Base-by-base conservation (phyloP, 2,329 filamentous ascomycete genomes). In the Gnomoniopsis sp. region DNA sequence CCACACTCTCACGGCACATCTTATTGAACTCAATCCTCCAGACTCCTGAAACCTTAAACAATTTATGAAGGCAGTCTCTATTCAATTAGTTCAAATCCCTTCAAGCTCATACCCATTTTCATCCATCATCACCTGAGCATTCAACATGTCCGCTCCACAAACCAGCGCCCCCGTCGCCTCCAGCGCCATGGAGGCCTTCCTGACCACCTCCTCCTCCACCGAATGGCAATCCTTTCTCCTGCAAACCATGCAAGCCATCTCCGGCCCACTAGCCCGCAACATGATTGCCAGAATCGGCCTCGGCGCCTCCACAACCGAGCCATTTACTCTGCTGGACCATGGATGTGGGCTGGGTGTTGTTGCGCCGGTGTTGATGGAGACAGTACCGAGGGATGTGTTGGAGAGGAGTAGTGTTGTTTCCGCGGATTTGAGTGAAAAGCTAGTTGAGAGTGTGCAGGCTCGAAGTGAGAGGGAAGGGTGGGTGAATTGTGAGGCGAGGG, bases 281-380 rank as follows among this genome's bases (percentile, higher is more conserved):
- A 41, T 70, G 62, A 68, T 76, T 26, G 55, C 56, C 19, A 68
- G 74, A 61, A 72, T 71, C 36, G 69, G 69, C 1, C 63, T 74
- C 17, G 59, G 64, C 52, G 47, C 60, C 4, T 57, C 60, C 15
- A 66, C 65, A 2, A 59, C 53, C 11, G 61, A 61, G 6, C 74
- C 76, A 0, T 69, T 80, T 50, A 50, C 53, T 2, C 63, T 85
- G 23, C 66, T 86, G 12, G 83, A 86, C 59, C 77, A 77, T 62
- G 81, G 79, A 7, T 85, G 82, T 57, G 82, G 82, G 0, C 73
- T 74, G 3, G 83, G 81, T 0, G 72, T 81, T 17, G 71, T 83
- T 14, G 77, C 77, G 1, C 74, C 76, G 10, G 67, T 77, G 26
- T 64, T 84, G 15, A 75, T 81, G 57, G 66, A 66, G 11, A 66